Conservation (phyloP, 1,284 basidiomycete species). For the Ceratobasidium sp. region DNA sequence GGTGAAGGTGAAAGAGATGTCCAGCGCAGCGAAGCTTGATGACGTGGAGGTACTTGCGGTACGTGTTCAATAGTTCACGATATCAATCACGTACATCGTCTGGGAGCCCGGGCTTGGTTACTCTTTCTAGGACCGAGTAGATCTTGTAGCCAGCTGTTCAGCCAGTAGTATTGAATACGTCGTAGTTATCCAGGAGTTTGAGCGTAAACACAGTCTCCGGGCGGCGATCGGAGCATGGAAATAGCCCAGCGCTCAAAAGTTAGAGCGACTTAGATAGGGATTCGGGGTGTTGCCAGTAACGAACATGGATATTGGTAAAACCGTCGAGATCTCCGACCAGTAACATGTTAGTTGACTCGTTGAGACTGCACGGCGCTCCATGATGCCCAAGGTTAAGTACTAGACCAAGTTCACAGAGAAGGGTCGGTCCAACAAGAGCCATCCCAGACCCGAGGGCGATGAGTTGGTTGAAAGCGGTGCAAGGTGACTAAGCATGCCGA, state of each 20-base stretch:
- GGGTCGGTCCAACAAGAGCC: background rate
- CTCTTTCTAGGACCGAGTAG: background rate
- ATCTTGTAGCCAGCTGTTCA: background rate
- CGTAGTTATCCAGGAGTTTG: background rate
- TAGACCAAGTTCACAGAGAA: background rate
- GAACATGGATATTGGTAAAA: background rate
- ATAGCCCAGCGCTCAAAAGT: background rate
- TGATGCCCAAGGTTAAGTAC: slow-evolving; percentile 10
- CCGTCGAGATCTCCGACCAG: slow-evolving; percentile 18
- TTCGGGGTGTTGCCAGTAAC: background rate
- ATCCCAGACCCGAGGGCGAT: background rate
- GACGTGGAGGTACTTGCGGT: slow-evolving; percentile 1
- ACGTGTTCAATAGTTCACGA: slow-evolving; percentile 7
- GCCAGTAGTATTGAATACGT: background rate
- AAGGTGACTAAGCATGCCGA: background rate
- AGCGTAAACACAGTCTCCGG: slow-evolving; percentile 14
- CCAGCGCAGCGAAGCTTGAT: background rate
- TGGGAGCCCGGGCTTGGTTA: slow-evolving; percentile 9
- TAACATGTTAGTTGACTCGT: background rate
- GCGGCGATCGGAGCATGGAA: slow-evolving; percentile 16
- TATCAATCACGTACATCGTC: slow-evolving; percentile 9
- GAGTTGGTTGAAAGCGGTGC: background rate
- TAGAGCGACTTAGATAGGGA: background rate
- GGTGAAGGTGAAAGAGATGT: background rate
- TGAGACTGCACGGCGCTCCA: background rate